Conservation (phyloP, 257 asterid species). For the Solanum piurae region DNA sequence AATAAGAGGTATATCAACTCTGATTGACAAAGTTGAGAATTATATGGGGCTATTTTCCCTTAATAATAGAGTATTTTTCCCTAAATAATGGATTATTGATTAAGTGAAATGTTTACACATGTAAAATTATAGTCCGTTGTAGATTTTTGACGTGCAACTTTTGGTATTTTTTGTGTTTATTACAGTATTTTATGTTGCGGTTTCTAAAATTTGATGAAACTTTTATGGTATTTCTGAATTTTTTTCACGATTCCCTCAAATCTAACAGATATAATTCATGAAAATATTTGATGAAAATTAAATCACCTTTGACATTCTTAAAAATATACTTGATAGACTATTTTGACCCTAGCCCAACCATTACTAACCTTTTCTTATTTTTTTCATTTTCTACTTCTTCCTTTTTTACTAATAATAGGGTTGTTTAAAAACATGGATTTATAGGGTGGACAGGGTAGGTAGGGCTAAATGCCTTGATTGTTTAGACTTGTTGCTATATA, state of each 20-base stretch:
- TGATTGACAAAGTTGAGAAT: too few relatives aligned
- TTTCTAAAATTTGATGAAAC: neutral
- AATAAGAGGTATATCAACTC: too few relatives aligned
- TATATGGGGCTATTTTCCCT: too few relatives aligned
- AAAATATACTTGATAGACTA: neutral
- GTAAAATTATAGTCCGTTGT: neutral
- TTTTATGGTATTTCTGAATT: neutral
- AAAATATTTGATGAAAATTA: neutral
- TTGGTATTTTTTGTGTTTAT: neutral
- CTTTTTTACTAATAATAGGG: neutral
- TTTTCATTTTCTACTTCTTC: neutral
- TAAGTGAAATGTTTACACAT: too few relatives aligned
- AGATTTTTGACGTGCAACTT: neutral
- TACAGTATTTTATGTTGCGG: neutral
- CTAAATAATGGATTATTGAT: too few relatives aligned
- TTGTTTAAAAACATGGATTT: neutral
- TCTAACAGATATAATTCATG: neutral
- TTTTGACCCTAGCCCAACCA: neutral
- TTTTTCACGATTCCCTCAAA: neutral
- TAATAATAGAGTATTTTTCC: too few relatives aligned
- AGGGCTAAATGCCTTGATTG: neutral
- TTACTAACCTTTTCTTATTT: neutral
- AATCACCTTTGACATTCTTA: neutral
- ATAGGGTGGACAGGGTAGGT: neutral
- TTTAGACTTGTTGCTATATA: neutral